phyloP scores from a whole-genome alignment of 2,329 filamentous ascomycete genomes.

The Pseudohalonectria lignicola region DNA sequence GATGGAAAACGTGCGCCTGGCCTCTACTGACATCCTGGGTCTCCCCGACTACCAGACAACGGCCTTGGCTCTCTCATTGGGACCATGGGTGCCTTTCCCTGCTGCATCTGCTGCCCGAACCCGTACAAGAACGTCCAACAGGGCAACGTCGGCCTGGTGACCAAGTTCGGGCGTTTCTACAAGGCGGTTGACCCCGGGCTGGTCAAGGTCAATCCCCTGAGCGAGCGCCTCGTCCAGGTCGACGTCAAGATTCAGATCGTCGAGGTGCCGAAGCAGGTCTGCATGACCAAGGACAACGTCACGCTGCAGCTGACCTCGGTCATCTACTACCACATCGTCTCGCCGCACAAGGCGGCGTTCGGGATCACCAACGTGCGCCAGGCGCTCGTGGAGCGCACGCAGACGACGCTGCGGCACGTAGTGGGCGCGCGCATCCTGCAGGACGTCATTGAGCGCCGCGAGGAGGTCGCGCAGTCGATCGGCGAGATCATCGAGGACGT shows the following conservation, averaged over 20 bases:
- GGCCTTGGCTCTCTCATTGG: conserved; percentile 66
- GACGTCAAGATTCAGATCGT: conserved; percentile 99
- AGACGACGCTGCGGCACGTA: conserved; percentile 89
- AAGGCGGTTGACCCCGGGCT: conserved; percentile 93
- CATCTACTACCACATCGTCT: conserved; percentile 97
- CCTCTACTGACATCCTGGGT: too few species aligned
- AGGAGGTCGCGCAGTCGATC: conserved; percentile 92
- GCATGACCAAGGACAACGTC: conserved; percentile 99
- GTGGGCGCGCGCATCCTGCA: conserved; percentile 92
- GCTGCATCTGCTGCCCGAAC: conserved; percentile 87
- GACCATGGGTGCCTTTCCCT: conserved; percentile 75
- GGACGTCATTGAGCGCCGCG: conserved; percentile 95
- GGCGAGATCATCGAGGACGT: conserved; percentile 97
- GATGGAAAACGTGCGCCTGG: too few species aligned
- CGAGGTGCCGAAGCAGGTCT: conserved; percentile 88
- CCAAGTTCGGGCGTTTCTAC: conserved; percentile 91
- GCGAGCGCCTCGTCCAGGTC: conserved; percentile 79
- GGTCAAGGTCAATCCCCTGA: conserved; percentile 93
- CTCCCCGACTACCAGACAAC: too few species aligned
- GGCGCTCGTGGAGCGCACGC: conserved; percentile 94
- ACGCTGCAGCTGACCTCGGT: conserved; percentile 88
- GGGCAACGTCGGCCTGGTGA: conserved; percentile 90
- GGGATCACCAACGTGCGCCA: conserved; percentile 91
- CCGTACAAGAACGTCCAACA: conserved; percentile 88
- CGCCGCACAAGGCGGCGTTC: conserved; percentile 93